Percentiles rank a stretch among this genome's conserved stretches.
These are phyloP conservation scores for Bisporella sp. DNA, from an alignment of 2,329 filamentous ascomycete genomes.

Conservation along the genomic window DNA sequence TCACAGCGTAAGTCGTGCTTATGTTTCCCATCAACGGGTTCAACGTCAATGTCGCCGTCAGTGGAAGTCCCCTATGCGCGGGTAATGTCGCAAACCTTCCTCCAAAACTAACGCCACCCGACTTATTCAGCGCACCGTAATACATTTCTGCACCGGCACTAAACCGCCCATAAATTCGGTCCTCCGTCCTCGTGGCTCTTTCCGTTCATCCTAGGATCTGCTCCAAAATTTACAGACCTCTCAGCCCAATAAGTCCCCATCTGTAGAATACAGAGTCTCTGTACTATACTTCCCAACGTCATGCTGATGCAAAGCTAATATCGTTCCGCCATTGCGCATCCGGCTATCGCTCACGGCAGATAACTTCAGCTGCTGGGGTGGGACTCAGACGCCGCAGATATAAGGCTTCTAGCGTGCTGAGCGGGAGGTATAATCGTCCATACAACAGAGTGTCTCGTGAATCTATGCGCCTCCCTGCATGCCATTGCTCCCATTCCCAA, in stretches of 20 bases:
- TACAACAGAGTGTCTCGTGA: constrained; percentile 59
- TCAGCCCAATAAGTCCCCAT: constrained; percentile 83
- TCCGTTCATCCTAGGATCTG: constrained; percentile 19
- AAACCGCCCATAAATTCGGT: constrained; percentile 71
- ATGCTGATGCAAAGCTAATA: constrained; percentile 68
- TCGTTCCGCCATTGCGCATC: constrained; percentile 68
- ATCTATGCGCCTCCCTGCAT: constrained; percentile 40
- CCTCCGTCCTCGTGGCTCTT: constrained; percentile 30
- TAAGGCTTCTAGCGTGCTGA: constrained; percentile 78
- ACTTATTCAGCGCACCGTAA: constrained; percentile 92
- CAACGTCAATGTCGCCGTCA: constrained; percentile 87
- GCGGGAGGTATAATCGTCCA: constrained; percentile 73
- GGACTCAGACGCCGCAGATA: constrained; percentile 74
- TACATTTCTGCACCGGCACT: constrained; percentile 90
- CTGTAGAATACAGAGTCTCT: constrained; percentile 87
- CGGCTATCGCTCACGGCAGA: constrained; percentile 68
- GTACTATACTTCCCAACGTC: constrained; percentile 82
- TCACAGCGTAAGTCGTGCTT: constrained; percentile 84
- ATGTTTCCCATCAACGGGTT: constrained; percentile 94
- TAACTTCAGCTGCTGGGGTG: constrained; percentile 70
- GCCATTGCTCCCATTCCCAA: constrained; percentile 48
- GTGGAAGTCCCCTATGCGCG: constrained; percentile 73
- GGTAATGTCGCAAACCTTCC: constrained; percentile 84
- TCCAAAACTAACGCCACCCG: constrained; percentile 83
- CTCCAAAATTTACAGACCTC: constrained; percentile 92